Conservation (phyloP, 2,329 filamentous ascomycete genomes). For the Herpotrichia juniperi region DNA sequence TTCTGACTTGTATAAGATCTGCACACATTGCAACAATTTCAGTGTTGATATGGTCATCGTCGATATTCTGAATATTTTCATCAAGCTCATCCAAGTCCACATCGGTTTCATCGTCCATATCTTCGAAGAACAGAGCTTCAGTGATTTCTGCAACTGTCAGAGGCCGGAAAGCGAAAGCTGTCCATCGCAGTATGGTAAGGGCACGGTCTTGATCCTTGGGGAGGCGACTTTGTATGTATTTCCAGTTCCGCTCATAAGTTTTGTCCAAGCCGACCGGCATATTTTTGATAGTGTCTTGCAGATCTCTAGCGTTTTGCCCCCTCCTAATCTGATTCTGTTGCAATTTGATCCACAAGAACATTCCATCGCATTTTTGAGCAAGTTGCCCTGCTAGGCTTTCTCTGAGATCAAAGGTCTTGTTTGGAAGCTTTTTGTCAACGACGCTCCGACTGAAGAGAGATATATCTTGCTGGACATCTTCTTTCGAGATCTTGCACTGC, state of each 20-base stretch:
- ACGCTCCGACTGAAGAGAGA: background rate
- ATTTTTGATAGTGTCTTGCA: conserved; percentile 32
- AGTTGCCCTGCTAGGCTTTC: background rate
- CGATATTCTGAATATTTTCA: conserved; percentile 29
- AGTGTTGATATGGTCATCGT: conserved; percentile 37
- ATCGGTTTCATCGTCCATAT: conserved; percentile 7
- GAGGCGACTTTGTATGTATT: conserved; percentile 21
- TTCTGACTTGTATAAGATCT: conserved; percentile 32
- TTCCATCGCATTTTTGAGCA: background rate
- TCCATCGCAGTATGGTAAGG: conserved; percentile 38
- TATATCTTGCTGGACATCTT: background rate
- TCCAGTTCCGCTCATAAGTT: conserved; percentile 42
- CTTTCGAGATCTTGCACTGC: background rate
- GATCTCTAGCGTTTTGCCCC: background rate
- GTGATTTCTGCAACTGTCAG: conserved; percentile 26
- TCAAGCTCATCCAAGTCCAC: conserved; percentile 15
- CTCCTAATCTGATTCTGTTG: background rate
- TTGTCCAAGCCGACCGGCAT: conserved; percentile 31
- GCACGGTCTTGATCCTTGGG: conserved; percentile 24
- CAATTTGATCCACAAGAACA: background rate
- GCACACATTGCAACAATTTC: conserved; percentile 37
- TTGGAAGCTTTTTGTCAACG: background rate
- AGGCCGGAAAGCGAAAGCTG: conserved; percentile 25
- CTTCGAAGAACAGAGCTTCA: conserved; percentile 29
- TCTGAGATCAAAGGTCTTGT: background rate